A percentile compares a stretch with the other conserved stretches of the same genome.
Evolutionary conservation across 306 rosid species (phyloP).

Genomic region (Trichosanthes truncata): DNA sequence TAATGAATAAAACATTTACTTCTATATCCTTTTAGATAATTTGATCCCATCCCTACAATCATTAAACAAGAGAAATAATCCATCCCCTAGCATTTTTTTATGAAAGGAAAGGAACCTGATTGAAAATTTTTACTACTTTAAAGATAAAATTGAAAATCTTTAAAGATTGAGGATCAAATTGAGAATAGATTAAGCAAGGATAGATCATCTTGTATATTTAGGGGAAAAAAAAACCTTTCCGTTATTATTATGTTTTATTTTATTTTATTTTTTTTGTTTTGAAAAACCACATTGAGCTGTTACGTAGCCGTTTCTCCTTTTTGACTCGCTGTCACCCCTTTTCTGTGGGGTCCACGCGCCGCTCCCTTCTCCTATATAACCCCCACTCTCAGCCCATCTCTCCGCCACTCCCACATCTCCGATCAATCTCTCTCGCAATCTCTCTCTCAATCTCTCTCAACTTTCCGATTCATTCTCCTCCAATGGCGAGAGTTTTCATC

Average conservation of each 20-base stretch:
- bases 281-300: slow-evolving; percentile 1
- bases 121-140: too few species aligned
- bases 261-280: background rate
- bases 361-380: background rate
- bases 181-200: too few species aligned
- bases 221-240: background rate
- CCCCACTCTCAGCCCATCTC: background rate
- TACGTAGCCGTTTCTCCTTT: slow-evolving; percentile 15
- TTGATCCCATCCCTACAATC: too few species aligned
- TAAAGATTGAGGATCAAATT: too few species aligned
- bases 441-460: background rate
- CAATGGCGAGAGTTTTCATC: background rate
- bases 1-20: too few species aligned
- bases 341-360: slow-evolving; percentile 13
- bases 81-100: too few species aligned
- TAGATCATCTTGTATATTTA: background rate
- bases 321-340: background rate
- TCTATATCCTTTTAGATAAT: too few species aligned
- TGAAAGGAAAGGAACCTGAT: too few species aligned
- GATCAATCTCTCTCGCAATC: background rate
- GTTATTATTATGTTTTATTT: background rate
- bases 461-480: background rate
- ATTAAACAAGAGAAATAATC: too few species aligned
- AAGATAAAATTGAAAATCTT: too few species aligned
- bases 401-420: background rate